Percentiles rank a stretch among this genome's conserved stretches.
Evolutionary conservation across 257 asterid genomes (phyloP).

Genomic region (Schizonepeta tenuifolia): DNA sequence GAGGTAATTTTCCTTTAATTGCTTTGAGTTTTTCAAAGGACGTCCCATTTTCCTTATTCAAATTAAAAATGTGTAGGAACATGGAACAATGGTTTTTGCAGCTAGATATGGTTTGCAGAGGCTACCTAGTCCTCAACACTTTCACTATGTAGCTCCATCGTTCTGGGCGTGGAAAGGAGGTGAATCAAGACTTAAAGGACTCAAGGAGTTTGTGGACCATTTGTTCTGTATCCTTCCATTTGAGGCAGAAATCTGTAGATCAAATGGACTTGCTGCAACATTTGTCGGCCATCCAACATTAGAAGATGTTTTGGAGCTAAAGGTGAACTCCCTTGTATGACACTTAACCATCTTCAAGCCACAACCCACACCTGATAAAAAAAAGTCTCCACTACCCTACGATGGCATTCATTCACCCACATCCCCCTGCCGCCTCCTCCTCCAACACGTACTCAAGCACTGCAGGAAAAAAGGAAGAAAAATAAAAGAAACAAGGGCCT

Average conservation of each 20-base stretch:
- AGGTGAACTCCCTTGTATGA: constrained; percentile 45
- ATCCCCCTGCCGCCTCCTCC: too few species aligned
- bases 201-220: constrained; percentile 79
- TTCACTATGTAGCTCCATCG: constrained; percentile 96
- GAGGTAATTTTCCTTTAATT: constrained; percentile 50
- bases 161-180: constrained; percentile 99
- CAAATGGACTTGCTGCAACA: constrained; percentile 79
- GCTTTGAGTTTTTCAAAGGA: constrained; percentile 4
- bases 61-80: constrained; percentile 48
- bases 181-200: constrained; percentile 77
- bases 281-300: constrained; percentile 96
- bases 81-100: constrained; percentile 64
- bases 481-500: not conserved
- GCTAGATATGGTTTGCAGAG: constrained; percentile 58
- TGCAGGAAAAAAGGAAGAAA: not conserved
- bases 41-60: constrained; percentile 37
- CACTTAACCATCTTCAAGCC: constrained; percentile 14
- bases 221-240: constrained; percentile 93
- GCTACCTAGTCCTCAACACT: constrained; percentile 60
- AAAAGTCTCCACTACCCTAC: too few species aligned
- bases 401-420: too few species aligned
- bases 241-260: constrained; percentile 75
- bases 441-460: too few species aligned
- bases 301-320: constrained; percentile 70
- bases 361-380: too few species aligned